phyloP scores from a whole-genome alignment of 139 green algal species.

The Protoeuglena noctilucae region DNA sequence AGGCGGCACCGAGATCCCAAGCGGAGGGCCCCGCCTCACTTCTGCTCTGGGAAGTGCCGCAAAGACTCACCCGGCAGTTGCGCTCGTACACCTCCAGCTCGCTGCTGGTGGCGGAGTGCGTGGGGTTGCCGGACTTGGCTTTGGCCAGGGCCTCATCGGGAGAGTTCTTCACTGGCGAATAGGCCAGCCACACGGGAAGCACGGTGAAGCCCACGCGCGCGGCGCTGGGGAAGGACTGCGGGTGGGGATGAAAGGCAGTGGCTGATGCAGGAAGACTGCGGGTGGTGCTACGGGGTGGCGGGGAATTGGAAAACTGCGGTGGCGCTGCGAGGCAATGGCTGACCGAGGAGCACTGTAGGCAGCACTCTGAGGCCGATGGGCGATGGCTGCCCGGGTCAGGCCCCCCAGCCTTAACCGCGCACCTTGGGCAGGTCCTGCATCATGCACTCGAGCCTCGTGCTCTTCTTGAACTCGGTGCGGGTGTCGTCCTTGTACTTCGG shows the following conservation, averaged over 20 bases:
- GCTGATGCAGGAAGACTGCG: too few relatives aligned
- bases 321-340: too few relatives aligned
- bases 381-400: too few relatives aligned
- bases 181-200: constrained; percentile 73
- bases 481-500: constrained; percentile 86
- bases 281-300: too few relatives aligned
- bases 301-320: too few relatives aligned
- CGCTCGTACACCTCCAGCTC: constrained; percentile 60
- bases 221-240: constrained; percentile 37
- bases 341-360: too few relatives aligned
- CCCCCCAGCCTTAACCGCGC: too few relatives aligned
- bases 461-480: constrained; percentile 78
- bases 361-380: too few relatives aligned
- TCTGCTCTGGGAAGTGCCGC: too few relatives aligned
- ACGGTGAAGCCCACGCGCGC: constrained; percentile 68
- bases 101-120: constrained; percentile 72
- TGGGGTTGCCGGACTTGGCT: constrained; percentile 49
- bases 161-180: constrained; percentile 95
- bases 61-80: constrained; percentile 32
- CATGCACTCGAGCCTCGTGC: constrained; percentile 97
- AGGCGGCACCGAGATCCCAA: neutral
- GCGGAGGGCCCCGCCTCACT: neutral
- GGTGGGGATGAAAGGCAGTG: too few relatives aligned
- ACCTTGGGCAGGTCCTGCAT: constrained; percentile 98
- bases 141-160: constrained; percentile 69